Conservation (phyloP, 225 moss, liverwort and hornwort species). For the Marchantia paleacea region DNA sequence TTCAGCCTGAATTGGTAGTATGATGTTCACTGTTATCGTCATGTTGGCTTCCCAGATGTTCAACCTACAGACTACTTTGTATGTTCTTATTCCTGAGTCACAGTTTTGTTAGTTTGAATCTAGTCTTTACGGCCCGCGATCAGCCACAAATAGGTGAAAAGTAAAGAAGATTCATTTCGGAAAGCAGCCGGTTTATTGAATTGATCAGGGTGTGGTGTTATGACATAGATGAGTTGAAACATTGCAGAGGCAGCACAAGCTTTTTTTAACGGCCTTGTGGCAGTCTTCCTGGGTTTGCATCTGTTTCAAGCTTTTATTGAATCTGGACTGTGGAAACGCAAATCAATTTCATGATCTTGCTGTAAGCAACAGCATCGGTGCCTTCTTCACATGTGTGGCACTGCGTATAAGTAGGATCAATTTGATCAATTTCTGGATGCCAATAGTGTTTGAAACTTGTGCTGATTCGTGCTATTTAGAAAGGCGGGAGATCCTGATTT, state of each 20-base stretch:
- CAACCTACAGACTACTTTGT: neutral
- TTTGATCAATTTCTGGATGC: neutral
- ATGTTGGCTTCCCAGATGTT: neutral
- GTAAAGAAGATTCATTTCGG: neutral
- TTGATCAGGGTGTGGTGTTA: conserved; percentile 5
- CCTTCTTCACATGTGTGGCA: neutral
- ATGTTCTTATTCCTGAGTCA: neutral
- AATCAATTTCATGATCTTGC: neutral
- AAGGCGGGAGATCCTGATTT: neutral
- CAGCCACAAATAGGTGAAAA: neutral
- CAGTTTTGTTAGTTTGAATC: neutral
- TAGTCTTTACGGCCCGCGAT: neutral
- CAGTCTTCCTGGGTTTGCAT: neutral
- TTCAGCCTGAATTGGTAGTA: neutral
- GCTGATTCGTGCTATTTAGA: neutral
- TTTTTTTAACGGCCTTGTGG: neutral
- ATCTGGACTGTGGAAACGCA: neutral
- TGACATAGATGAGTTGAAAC: neutral
- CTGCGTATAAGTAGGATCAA: neutral
- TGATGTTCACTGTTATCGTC: neutral
- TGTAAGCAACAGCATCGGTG: neutral
- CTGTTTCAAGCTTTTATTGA: conserved; percentile 3
- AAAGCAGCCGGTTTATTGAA: neutral
- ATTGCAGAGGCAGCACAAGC: neutral
- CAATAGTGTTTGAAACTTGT: neutral